Base-by-base conservation (phyloP, 75 land plant genomes). In the Chamaecyparis obtusa region DNA sequence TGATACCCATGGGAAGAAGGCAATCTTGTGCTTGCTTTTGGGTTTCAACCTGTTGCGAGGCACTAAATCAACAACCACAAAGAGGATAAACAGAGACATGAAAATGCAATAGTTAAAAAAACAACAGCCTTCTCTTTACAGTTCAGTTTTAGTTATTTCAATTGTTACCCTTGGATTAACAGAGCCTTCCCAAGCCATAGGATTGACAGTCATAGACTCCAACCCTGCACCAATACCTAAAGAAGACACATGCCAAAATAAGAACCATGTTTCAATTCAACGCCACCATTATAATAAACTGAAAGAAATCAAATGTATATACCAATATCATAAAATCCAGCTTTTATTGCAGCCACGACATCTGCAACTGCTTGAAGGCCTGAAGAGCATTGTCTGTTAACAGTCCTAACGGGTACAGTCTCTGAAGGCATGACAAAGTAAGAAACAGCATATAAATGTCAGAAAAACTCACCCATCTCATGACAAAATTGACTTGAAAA, bases 301-400 rank as follows among this genome's bases (percentile, higher is more conserved):
- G 30, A 44, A 9, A 43, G 36, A 35, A 76, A 43, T 76, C 49
- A 86, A 13, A n/a, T 11, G 46, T 44, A 13, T 49, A 79, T 89
- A 96, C 98, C 99, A 85, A 97, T 96, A 69, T 97, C 97, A 92
- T 97, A 97, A 72, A 89, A 96, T 39, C 99, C 99, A 74, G 97
- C 95, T 92, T 94, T 93, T 46, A 97, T 97, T 56, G 89, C 87
- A 77, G 95, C 96, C 84, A 91, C 96, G 41, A 97, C 99, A 92
- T 94, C 97, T 86, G 96, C 97, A 84, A 97, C 96, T 16, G 97
- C 99, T 86, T 97, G 99, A 72, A 97, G 92, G 46, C 99, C 99
- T 57, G 99, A 96, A 55, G 99, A 97, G 83, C 99, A 96, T 81
- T 97, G 99, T 85, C 99, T 91, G 84, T 97, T 97, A 55, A 97